A percentile compares a stretch with the other conserved stretches of the same genome.
These are phyloP conservation scores for Penicillium goetzii DNA, from an alignment of 495 filamentous ascomycete genomes.

Conservation along the genomic window DNA sequence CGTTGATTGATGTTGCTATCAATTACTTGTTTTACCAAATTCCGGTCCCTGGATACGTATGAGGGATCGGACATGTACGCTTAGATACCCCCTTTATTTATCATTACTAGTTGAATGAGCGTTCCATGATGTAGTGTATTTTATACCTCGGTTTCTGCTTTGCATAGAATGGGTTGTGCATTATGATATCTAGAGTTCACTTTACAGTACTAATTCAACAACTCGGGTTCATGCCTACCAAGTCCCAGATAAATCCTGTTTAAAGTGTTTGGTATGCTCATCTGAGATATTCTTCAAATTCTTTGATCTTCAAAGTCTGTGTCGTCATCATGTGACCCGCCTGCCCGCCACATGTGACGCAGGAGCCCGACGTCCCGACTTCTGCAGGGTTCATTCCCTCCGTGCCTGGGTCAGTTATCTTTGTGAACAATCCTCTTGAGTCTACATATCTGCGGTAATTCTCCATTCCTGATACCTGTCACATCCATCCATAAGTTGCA, in stretches of 20 bases:
- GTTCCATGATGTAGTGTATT: slow-evolving; percentile 1
- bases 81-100: slow-evolving; percentile 34
- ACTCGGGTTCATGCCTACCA: no score
- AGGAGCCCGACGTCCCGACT: slow-evolving; percentile 2
- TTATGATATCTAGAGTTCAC: neutral
- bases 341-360: slow-evolving; percentile 14
- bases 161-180: neutral
- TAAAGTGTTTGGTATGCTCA: no score
- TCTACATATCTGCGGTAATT: neutral
- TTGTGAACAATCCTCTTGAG: neutral
- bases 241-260: neutral
- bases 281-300: no score
- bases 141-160: neutral
- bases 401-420: neutral
- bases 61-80: slow-evolving; percentile 27
- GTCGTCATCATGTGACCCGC: slow-evolving; percentile 16
- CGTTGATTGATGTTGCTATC: slow-evolving; percentile 7
- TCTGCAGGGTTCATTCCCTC: slow-evolving; percentile 5
- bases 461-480: neutral
- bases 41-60: slow-evolving; percentile 13
- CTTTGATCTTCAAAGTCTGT: neutral
- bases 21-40: slow-evolving; percentile 16
- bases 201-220: neutral
- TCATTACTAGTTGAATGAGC: slow-evolving; percentile 13
- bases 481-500: neutral